Conservation (phyloP, 257 asterid species). For the Rubia yunnanensis region DNA sequence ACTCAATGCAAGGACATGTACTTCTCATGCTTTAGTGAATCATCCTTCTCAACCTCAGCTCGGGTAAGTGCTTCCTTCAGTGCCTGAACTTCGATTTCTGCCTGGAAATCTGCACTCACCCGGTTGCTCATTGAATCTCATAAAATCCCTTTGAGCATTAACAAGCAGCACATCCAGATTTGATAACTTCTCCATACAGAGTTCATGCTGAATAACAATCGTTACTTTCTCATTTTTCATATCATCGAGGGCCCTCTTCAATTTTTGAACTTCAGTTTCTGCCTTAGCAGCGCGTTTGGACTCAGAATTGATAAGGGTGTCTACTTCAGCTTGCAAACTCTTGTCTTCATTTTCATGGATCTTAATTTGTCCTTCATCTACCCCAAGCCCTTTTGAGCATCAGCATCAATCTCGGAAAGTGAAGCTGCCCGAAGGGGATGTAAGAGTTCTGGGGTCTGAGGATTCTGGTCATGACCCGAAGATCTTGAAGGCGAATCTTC, state of each 20-base stretch:
- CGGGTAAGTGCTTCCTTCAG: slow-evolving; percentile 55
- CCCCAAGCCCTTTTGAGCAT: slow-evolving; percentile 30
- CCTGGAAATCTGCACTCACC: slow-evolving; percentile 43
- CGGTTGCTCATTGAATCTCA: slow-evolving; percentile 39
- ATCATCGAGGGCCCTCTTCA: slow-evolving; percentile 50
- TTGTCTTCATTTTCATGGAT: slow-evolving; percentile 18
- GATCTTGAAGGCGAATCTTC: slow-evolving; percentile 58
- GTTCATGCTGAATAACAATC: slow-evolving; percentile 49
- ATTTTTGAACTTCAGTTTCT: slow-evolving; percentile 48
- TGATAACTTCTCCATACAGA: slow-evolving; percentile 48
- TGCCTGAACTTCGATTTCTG: slow-evolving; percentile 57
- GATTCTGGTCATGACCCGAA: slow-evolving; percentile 25
- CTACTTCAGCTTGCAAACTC: slow-evolving; percentile 31
- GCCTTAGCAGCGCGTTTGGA: slow-evolving; percentile 47
- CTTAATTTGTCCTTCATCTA: slow-evolving; percentile 18
- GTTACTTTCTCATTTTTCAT: slow-evolving; percentile 55
- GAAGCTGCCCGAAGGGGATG: slow-evolving; percentile 25
- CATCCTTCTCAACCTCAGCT: slow-evolving; percentile 55
- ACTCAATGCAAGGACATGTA: no score
- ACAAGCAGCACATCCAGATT: slow-evolving; percentile 46
- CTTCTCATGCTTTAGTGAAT: slow-evolving; percentile 37
- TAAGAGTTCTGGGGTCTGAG: slow-evolving; percentile 39
- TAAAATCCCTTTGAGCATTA: slow-evolving; percentile 49
- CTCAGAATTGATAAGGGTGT: slow-evolving; percentile 35
- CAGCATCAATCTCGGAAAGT: slow-evolving; percentile 23